Conservation (phyloP, 179 eudicot genomes). For the Carnegiea gigantea region DNA sequence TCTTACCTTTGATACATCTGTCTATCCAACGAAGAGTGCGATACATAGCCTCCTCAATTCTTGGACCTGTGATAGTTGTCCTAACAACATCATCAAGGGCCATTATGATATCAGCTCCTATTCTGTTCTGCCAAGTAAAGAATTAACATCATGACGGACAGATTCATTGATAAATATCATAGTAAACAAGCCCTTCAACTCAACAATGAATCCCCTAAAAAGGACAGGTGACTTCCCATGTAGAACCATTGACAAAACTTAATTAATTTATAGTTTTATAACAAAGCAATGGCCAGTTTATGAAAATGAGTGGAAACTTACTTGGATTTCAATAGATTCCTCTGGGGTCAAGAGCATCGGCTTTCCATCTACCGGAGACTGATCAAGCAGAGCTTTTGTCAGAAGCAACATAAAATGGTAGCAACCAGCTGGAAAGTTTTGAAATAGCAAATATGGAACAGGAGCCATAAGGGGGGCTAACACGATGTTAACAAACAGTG, state of each 20-base stretch:
- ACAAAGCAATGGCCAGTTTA: neutral
- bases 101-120: slow-evolving; percentile 95
- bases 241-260: neutral
- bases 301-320: slow-evolving; percentile 26
- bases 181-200: neutral
- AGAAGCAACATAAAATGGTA: slow-evolving; percentile 8
- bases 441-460: neutral
- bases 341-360: slow-evolving; percentile 93
- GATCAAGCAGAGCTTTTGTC: slow-evolving; percentile 25
- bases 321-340: slow-evolving; percentile 89
- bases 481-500: no score
- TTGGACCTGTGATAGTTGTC: slow-evolving; percentile 86
- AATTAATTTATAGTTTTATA: neutral
- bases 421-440: neutral
- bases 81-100: slow-evolving; percentile 92
- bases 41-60: slow-evolving; percentile 95
- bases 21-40: slow-evolving; percentile 97
- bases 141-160: neutral
- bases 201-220: neutral
- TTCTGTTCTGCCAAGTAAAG: slow-evolving; percentile 60
- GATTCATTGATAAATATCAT: neutral
- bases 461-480: neutral
- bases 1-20: slow-evolving; percentile 78
- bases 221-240: neutral
- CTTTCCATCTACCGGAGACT: slow-evolving; percentile 94